phyloP scores from a whole-genome alignment of 371 early-diverging fungal species.

The Nematocida minor region DNA sequence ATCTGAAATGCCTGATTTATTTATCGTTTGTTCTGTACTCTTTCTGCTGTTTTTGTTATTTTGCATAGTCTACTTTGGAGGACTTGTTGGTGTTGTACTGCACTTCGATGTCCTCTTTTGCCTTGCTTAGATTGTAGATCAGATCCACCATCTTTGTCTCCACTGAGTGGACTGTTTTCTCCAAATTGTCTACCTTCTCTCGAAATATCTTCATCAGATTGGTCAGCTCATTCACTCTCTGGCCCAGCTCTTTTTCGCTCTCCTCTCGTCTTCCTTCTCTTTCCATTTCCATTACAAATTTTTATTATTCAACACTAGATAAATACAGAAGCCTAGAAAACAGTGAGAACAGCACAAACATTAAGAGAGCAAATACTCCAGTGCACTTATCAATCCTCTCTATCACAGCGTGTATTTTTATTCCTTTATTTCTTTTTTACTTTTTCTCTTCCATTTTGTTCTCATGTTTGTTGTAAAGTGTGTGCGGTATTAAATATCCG shows the following conservation, averaged over 20 bases:
- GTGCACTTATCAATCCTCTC: too few relatives aligned
- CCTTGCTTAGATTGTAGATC: slow-evolving; percentile 13
- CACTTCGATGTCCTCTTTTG: neutral
- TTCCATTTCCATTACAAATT: slow-evolving; percentile 13
- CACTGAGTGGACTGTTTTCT: slow-evolving; percentile 28
- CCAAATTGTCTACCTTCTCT: slow-evolving; percentile 31
- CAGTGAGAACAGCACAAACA: too few relatives aligned
- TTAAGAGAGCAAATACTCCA: too few relatives aligned
- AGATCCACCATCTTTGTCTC: slow-evolving; percentile 19
- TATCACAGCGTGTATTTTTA: too few relatives aligned
- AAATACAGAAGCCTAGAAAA: too few relatives aligned
- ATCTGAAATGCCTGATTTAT: too few relatives aligned
- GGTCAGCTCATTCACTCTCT: neutral
- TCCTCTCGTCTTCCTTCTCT: slow-evolving; percentile 16
- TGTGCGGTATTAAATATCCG: slow-evolving; percentile 34
- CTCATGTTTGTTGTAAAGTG: neutral
- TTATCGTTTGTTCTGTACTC: too few relatives aligned
- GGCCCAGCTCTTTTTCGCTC: neutral
- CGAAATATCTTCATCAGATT: slow-evolving; percentile 33
- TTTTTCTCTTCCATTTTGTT: neutral
- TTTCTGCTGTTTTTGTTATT: neutral
- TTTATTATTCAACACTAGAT: slow-evolving; percentile 35
- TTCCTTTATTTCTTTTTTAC: neutral
- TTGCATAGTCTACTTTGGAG: too few relatives aligned
- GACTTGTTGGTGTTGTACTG: too few relatives aligned